These are phyloP conservation scores for Chalaropsis thielavioides DNA, from an alignment of 2,329 filamentous ascomycete species.

Conservation along the genomic window DNA sequence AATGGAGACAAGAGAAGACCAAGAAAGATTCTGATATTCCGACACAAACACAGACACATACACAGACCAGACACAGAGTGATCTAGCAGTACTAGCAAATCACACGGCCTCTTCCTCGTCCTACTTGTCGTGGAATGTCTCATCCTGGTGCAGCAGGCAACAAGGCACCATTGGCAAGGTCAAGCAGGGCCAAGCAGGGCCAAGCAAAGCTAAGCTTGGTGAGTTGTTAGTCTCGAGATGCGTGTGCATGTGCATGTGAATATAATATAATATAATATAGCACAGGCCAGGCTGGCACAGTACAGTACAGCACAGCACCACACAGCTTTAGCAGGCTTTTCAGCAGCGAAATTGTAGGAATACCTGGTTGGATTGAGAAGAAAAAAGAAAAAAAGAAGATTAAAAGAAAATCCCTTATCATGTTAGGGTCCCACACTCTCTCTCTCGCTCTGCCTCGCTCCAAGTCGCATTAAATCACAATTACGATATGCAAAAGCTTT, in stretches of 20 bases:
- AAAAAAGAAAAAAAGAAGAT: neutral
- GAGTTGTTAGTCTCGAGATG: neutral
- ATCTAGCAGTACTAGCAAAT: neutral
- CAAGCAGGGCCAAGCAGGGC: neutral
- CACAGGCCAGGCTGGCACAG: no score
- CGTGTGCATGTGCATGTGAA: no score
- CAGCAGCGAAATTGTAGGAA: no score
- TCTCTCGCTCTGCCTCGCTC: neutral
- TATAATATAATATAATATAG: no score
- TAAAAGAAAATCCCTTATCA: no score
- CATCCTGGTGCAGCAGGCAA: neutral
- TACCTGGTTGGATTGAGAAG: no score
- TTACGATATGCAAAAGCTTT: neutral
- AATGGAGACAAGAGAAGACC: neutral
- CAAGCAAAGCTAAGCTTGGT: neutral
- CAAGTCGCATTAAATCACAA: neutral
- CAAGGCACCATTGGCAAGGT: neutral
- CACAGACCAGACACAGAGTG: neutral
- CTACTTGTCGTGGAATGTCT: neutral
- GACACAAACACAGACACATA: neutral
- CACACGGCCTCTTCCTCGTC: neutral
- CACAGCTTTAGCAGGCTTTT: no score
- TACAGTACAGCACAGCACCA: no score
- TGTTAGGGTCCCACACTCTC: neutral
- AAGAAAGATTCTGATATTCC: neutral